Evolutionary conservation across 2,329 filamentous ascomycete genomes (phyloP).

Genomic region (Cercospora sp.): DNA sequence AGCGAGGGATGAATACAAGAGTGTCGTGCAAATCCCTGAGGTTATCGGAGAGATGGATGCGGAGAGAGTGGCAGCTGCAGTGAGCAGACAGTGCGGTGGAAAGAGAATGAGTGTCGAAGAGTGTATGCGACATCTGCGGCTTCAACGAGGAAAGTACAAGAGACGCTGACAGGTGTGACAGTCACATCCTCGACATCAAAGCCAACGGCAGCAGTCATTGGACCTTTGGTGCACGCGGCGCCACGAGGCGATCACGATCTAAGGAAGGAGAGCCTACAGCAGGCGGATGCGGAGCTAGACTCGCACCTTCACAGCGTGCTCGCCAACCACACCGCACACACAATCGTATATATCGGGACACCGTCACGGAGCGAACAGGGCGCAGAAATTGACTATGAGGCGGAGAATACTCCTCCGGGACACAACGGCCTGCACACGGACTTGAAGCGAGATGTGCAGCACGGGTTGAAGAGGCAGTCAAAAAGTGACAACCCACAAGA

Average conservation of each 20-base stretch:
- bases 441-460: conserved; percentile 64
- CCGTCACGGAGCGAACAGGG: conserved; percentile 5
- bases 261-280: conserved; percentile 12
- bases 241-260: conserved; percentile 10
- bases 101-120: conserved; percentile 19
- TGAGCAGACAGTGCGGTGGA: conserved; percentile 48
- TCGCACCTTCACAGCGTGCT: conserved; percentile 18
- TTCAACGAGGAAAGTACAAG: not conserved
- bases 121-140: not conserved
- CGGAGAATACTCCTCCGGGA: conserved; percentile 60
- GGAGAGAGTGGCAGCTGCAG: conserved; percentile 43
- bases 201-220: conserved; percentile 17
- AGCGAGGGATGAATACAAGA: conserved; percentile 37
- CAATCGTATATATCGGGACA: conserved; percentile 21
- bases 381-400: conserved; percentile 58
- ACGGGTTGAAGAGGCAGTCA: conserved; percentile 42
- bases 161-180: not conserved
- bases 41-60: conserved; percentile 53
- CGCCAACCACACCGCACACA: conserved; percentile 22
- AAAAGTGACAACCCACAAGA: conserved; percentile 30
- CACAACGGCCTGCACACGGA: conserved; percentile 64
- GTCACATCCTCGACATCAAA: conserved; percentile 16
- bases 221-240: conserved; percentile 15
- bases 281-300: conserved; percentile 26
- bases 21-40: conserved; percentile 51